A percentile compares a stretch with the other conserved stretches of the same genome.
Conservation (phyloP, 2,329 filamentous ascomycete genomes). For the Beauveria rudraprayagi region DNA sequence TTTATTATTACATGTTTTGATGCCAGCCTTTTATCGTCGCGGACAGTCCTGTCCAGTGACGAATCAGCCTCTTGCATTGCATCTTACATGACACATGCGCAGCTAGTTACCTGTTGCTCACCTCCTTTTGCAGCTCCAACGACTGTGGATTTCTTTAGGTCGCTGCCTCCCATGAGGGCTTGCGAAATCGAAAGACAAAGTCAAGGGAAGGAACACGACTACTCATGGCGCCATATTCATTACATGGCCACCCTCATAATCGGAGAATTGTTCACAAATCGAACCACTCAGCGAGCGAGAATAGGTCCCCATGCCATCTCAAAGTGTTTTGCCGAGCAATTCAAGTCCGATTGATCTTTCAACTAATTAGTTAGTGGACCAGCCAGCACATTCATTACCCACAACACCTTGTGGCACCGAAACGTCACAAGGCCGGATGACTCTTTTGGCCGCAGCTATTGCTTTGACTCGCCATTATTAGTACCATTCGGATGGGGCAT, state of each 20-base stretch:
- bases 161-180: too few species aligned
- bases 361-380: not conserved
- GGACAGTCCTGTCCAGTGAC: not conserved
- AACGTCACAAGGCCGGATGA: conserved; percentile 6
- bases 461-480: not conserved
- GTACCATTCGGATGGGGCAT: not conserved
- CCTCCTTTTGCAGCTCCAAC: not conserved
- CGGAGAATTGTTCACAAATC: not conserved
- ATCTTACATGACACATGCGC: not conserved
- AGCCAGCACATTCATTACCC: not conserved
- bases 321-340: not conserved
- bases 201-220: too few species aligned
- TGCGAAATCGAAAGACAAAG: too few species aligned
- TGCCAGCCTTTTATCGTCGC: not conserved
- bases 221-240: too few species aligned
- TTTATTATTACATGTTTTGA: not conserved
- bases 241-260: not conserved
- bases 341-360: conserved; percentile 5
- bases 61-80: not conserved
- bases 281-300: not conserved
- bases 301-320: not conserved
- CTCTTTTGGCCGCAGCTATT: not conserved
- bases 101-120: not conserved
- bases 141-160: not conserved
- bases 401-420: not conserved